Evolutionary conservation across 441 rosid genomes (phyloP), one percentile per base, ranked within the genome.

Genomic region (Bruguiera hainesii): DNA sequence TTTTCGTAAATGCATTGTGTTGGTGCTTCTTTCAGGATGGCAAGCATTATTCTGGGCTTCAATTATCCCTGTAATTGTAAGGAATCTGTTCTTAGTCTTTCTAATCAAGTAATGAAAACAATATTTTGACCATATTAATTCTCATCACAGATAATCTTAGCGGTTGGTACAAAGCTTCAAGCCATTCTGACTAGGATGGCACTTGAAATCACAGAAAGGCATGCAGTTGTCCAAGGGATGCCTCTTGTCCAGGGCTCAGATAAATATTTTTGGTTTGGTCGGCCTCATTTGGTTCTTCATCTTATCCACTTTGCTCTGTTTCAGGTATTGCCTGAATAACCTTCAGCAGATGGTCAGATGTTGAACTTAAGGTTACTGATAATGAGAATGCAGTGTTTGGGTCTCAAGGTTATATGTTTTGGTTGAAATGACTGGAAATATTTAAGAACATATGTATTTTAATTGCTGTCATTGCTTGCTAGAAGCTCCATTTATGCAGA

Each of bases 161-260:
- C 97, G 0, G 86, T 92, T 66, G 98, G 97, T 71, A 81, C 99
- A 53, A 87, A 92, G 76, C 98, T 95, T 72, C 99, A 92, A 58
- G 85, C 84, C n/a, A 84, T 95, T 66, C 83, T 92, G 72, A 75
- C 97, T 35, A 82, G 76, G 64, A 92, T 95, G 99, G 99, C 98
- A 10, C 58, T 95, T 48, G 98, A 95, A 79, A 95, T 95, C 71
- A 79, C 77, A 19, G 96, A 95, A 73, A 89, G 85, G 76, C 97
- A 95, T 39, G 93, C 97, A 0, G 96, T 95, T 59, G 82, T 95
- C 29, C 99, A 95, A 81, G 99, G 98, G 78, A 90, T 95, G 85
- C 99, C 98, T 63, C 92, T 95, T 62, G 99, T 90, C 52, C 84
- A 89, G 82, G 96, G 85, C 65, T 89, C 96, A 29, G 95, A 95